Conservation (phyloP, 1,284 basidiomycete species). For the Earliella scabrosa region DNA sequence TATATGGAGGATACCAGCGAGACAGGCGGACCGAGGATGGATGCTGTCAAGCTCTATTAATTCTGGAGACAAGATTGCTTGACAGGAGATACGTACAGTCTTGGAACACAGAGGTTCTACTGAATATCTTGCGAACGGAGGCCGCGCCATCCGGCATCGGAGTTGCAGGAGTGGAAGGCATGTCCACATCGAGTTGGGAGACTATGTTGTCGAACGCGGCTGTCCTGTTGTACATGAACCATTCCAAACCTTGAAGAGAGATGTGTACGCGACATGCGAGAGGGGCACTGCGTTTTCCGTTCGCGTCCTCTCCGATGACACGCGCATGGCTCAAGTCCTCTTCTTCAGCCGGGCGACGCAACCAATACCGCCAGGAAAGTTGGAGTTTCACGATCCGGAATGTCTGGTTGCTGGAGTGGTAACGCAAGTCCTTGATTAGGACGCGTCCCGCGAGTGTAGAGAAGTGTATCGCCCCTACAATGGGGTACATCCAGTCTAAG, state of each 20-base stretch:
- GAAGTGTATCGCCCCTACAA: conserved; percentile 86
- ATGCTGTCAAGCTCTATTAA: conserved; percentile 22
- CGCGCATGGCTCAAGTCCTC: conserved; percentile 65
- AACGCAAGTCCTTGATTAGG: conserved; percentile 83
- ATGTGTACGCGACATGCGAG: conserved; percentile 80
- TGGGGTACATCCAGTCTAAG: not conserved
- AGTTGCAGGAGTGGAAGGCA: conserved; percentile 27
- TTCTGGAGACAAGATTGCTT: not conserved
- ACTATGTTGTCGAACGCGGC: conserved; percentile 87
- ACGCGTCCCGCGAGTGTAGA: conserved; percentile 88
- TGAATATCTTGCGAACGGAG: conserved; percentile 36
- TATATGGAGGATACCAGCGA: conserved; percentile 34
- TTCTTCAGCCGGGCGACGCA: conserved; percentile 69
- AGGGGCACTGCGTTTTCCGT: conserved; percentile 38
- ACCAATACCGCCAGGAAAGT: conserved; percentile 93
- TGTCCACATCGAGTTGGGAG: conserved; percentile 64
- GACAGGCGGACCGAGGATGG: conserved; percentile 28
- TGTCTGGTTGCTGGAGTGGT: conserved; percentile 90
- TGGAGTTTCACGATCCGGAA: conserved; percentile 82
- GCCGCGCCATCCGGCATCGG: conserved; percentile 28
- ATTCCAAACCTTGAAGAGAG: conserved; percentile 84
- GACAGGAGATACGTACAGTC: conserved; percentile 30
- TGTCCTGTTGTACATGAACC: conserved; percentile 90
- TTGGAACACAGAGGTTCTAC: conserved; percentile 31
- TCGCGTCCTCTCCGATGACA: conserved; percentile 49